A percentile compares a stretch with the other conserved stretches of the same genome.
These are phyloP conservation scores for Pythium volutum DNA, from an alignment of 352 stramenopile genomes.

Conservation along the genomic window DNA sequence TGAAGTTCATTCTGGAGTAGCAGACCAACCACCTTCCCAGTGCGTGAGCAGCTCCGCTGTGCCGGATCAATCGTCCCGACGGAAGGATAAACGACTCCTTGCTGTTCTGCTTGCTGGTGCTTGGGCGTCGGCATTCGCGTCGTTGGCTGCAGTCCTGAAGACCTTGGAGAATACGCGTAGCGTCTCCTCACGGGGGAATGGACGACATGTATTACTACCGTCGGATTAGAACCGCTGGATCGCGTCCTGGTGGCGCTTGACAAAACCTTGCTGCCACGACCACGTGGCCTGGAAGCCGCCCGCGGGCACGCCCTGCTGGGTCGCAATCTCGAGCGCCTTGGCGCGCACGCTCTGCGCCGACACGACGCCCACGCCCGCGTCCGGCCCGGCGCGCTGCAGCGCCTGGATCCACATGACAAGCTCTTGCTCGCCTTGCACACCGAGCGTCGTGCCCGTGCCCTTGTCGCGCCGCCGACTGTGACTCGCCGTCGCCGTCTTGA, in stretches of 20 bases:
- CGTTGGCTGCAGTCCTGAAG: no score
- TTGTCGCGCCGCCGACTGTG: constrained; percentile 34
- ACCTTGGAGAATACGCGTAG: no score
- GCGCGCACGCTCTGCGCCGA: constrained; percentile 29
- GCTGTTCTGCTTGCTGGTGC: no score
- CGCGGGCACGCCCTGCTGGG: constrained; percentile 29
- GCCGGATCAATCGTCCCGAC: no score
- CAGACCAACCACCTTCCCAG: no score
- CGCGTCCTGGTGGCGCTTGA: constrained; percentile 35
- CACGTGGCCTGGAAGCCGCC: constrained; percentile 43
- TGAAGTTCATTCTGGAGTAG: no score
- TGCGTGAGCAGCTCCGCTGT: no score
- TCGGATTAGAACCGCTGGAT: constrained; percentile 17
- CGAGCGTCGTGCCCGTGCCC: constrained; percentile 39
- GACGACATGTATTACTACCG: not conserved
- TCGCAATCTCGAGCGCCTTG: constrained; percentile 38
- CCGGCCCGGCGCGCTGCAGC: constrained; percentile 8
- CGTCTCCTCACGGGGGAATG: no score
- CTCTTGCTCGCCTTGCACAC: constrained; percentile 29
- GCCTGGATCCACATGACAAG: constrained; percentile 33
- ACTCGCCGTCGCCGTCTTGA: constrained; percentile 32
- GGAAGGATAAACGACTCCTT: no score
- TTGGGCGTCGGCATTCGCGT: no score
- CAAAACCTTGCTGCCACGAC: constrained; percentile 43
- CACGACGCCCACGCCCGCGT: constrained; percentile 11